These are phyloP conservation scores for Scleromitrula shiraiana DNA, from an alignment of 2,329 filamentous ascomycete genomes.

Conservation along the genomic window DNA sequence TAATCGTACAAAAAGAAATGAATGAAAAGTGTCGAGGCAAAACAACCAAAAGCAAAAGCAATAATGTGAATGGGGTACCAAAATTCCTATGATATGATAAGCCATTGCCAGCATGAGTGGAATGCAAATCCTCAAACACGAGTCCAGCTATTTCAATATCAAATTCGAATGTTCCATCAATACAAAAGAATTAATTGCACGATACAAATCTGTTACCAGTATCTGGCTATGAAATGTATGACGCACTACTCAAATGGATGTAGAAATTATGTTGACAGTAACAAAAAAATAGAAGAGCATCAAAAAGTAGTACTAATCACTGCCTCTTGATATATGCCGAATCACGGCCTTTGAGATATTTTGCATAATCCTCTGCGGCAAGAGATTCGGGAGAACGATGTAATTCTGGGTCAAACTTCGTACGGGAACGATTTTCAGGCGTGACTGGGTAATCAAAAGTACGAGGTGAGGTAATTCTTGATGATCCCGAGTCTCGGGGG, in stretches of 20 bases:
- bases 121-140: background rate
- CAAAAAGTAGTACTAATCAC: background rate
- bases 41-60: background rate
- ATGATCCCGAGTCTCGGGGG: background rate
- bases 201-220: background rate
- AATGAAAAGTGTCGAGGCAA: background rate
- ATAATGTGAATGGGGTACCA: background rate
- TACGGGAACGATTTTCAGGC: constrained; percentile 1
- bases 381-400: constrained; percentile 5
- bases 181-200: background rate
- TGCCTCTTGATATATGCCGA: background rate
- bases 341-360: constrained; percentile 3
- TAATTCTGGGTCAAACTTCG: background rate
- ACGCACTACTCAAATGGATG: background rate
- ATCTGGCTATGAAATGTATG: background rate
- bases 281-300: background rate
- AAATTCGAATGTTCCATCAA: background rate
- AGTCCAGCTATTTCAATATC: background rate
- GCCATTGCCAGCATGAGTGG: background rate
- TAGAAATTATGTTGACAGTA: background rate
- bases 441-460: background rate
- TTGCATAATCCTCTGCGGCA: constrained; percentile 5
- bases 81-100: constrained; percentile 1
- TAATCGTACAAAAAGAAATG: constrained; percentile 8
- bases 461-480: background rate